Evolutionary conservation across 139 green algal genomes (phyloP).

Genomic region (Klebsormidium nitens): DNA sequence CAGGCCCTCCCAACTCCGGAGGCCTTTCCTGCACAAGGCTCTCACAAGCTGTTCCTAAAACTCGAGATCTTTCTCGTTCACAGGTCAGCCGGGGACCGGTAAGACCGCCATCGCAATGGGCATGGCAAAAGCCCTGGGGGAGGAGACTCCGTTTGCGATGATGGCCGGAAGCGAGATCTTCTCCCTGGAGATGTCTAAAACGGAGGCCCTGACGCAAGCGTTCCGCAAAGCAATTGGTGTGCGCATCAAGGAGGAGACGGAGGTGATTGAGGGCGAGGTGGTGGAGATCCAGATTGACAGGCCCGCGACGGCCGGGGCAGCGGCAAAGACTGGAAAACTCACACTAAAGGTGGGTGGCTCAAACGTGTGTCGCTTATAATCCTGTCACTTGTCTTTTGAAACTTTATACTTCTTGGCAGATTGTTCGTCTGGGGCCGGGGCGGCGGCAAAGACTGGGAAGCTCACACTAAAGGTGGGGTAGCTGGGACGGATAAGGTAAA

Average conservation of each 20-base stretch:
- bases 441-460: slow-evolving; percentile 65
- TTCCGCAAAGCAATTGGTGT: slow-evolving; percentile 98
- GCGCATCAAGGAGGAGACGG: slow-evolving; percentile 95
- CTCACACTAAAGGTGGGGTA: slow-evolving; percentile 80
- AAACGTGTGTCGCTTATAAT: too few relatives aligned
- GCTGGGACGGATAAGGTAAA: too few relatives aligned
- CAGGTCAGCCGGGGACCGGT: slow-evolving; percentile 89
- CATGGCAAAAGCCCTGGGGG: slow-evolving; percentile 91
- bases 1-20: too few relatives aligned
- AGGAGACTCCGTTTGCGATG: slow-evolving; percentile 97
- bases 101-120: slow-evolving; percentile 97
- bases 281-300: slow-evolving; percentile 94
- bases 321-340: slow-evolving; percentile 73
- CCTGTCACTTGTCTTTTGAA: too few relatives aligned
- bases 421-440: too few relatives aligned
- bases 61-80: too few relatives aligned
- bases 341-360: slow-evolving; percentile 72
- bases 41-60: too few relatives aligned
- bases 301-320: slow-evolving; percentile 43
- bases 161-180: slow-evolving; percentile 97
- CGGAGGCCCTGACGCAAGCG: slow-evolving; percentile 95
- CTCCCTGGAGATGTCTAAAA: slow-evolving; percentile 97
- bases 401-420: too few relatives aligned
- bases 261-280: slow-evolving; percentile 98
- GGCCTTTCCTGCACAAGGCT: too few relatives aligned